Base-by-base conservation (phyloP, 2,329 filamentous ascomycete genomes). In the Nemania diffusa region DNA sequence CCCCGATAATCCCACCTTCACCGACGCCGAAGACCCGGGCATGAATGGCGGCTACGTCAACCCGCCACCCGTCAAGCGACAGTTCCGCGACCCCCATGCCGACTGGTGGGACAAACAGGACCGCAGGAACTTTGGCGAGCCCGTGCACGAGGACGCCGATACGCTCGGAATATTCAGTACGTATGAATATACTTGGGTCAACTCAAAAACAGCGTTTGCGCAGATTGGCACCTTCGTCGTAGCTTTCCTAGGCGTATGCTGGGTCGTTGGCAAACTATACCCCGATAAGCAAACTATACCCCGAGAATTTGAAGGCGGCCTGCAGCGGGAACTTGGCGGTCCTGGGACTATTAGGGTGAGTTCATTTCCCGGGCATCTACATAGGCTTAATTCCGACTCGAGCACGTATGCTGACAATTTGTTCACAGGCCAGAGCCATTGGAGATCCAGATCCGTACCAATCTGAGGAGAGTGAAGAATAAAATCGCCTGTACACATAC, bases 81-180 rank as follows among this genome's bases (percentile, higher is more conserved):
- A 94, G 80, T 92, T 93, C 83, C 93, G 96, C 79, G 96, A 98
- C 81, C 96, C 97, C 40, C 88, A 98, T 79, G 95, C 82, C 78
- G 90, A 93, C 78, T 99, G 94, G 93, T 98, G 94, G 93, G 95
- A 99, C 82, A 92, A 94, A 81, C 96, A 99, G 83, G 96, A 98
- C 81, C 91, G 94, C 79, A 90, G 96, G 77, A 98, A 99, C 86
- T 98, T 92, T 79, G 94, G 94, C 81, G 97, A 99, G 82, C 93
- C 95, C 13, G 89, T 97, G 59, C 95, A 99, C 81, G 97, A 99
- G 82, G 96, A 99, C 81, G 92, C 97, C 81, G 97, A 99, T 79
- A 87, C 94, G 65, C 85, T 98, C 65, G 94, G 94, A 74, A 91
- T 97, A 71, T 95, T 99, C 82, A 91, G 92, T 57, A 89, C 93